These are phyloP conservation scores for Lachancea dasiensis DNA, from an alignment of 805 yeast genomes.

Conservation along the genomic window DNA sequence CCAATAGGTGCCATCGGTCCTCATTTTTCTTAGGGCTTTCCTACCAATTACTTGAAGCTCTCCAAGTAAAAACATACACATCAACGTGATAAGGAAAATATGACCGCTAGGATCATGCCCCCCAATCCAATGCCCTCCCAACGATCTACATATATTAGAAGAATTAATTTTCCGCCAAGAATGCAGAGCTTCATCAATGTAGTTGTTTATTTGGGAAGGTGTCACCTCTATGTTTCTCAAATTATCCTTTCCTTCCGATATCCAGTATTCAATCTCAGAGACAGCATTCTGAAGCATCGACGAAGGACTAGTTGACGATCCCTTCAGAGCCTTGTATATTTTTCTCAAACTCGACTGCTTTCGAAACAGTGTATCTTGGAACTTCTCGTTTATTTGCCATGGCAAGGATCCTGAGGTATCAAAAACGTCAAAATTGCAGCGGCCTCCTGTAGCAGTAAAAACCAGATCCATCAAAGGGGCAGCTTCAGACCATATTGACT, in stretches of 20 bases:
- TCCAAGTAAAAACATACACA: slow-evolving; percentile 48
- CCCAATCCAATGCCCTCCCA: slow-evolving; percentile 68
- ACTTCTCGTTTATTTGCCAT: slow-evolving; percentile 13
- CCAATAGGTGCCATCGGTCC: background rate
- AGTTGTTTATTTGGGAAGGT: slow-evolving; percentile 14
- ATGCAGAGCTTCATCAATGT: slow-evolving; percentile 14
- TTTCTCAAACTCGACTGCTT: slow-evolving; percentile 14
- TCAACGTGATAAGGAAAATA: slow-evolving; percentile 55
- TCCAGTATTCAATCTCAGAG: slow-evolving; percentile 6
- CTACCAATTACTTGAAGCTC: slow-evolving; percentile 38
- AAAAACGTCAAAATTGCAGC: slow-evolving; percentile 40
- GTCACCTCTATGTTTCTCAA: slow-evolving; percentile 10
- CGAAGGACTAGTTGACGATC: slow-evolving; percentile 6
- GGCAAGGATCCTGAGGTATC: slow-evolving; percentile 8
- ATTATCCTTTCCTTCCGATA: slow-evolving; percentile 7
- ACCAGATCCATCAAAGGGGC: slow-evolving; percentile 82
- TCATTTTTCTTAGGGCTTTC: slow-evolving; percentile 5
- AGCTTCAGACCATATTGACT: slow-evolving; percentile 41
- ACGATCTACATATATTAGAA: slow-evolving; percentile 42
- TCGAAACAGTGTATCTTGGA: slow-evolving; percentile 19
- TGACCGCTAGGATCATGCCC: slow-evolving; percentile 98
- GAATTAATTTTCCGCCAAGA: slow-evolving; percentile 26
- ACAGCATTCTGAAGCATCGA: slow-evolving; percentile 4
- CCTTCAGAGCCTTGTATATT: slow-evolving; percentile 12
- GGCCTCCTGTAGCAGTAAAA: slow-evolving; percentile 78